A percentile compares a stretch with the other conserved stretches of the same genome.
Conservation (phyloP, 495 filamentous ascomycete genomes). For the Cudoniella acicularis region DNA sequence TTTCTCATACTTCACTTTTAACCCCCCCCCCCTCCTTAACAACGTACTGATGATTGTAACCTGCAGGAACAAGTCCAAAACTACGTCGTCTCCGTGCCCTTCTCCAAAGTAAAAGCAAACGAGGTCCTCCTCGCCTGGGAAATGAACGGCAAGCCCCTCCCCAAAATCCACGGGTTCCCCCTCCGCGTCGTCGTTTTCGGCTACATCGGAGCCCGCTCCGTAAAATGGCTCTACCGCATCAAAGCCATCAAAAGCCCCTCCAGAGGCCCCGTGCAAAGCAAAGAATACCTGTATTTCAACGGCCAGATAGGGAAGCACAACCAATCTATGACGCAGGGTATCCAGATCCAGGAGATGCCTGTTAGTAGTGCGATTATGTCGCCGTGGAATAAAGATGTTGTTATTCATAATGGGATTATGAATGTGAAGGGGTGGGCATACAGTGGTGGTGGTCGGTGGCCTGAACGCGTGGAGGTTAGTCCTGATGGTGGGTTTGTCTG, state of each 20-base stretch:
- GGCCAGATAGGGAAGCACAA: constrained; percentile 61
- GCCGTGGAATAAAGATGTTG: constrained; percentile 46
- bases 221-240: constrained; percentile 57
- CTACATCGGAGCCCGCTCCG: constrained; percentile 56
- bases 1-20: too few relatives aligned
- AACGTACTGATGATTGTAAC: too few relatives aligned
- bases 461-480: constrained; percentile 53
- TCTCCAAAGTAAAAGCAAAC: constrained; percentile 58
- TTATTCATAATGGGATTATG: constrained; percentile 53
- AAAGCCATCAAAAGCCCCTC: constrained; percentile 43
- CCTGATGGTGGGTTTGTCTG: constrained; percentile 55
- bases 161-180: constrained; percentile 52
- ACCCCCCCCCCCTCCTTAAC: too few relatives aligned
- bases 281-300: constrained; percentile 58
- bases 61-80: constrained; percentile 50
- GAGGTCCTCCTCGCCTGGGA: constrained; percentile 46
- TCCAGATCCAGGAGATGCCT: constrained; percentile 63
- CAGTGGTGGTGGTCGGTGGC: constrained; percentile 55
- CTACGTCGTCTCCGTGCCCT: constrained; percentile 61
- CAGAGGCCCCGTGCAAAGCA: constrained; percentile 39
- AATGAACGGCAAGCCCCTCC: constrained; percentile 61
- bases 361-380: constrained; percentile 57
- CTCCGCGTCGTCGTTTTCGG: constrained; percentile 59
- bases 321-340: constrained; percentile 44
- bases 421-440: constrained; percentile 56